Conservation (phyloP, 108 stramenopile species). For the Cylindrotheca closterium region DNA sequence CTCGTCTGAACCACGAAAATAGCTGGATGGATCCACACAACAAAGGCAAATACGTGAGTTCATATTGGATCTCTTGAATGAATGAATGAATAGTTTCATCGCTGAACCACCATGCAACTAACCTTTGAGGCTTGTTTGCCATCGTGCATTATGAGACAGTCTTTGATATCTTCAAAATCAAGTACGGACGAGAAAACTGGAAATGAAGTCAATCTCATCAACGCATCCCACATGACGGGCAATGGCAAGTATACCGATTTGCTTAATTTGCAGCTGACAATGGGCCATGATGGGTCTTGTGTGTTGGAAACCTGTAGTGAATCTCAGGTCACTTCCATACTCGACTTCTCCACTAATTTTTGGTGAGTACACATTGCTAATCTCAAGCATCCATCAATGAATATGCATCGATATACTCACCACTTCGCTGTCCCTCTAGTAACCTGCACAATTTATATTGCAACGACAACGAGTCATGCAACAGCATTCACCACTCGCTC, state of each 20-base stretch:
- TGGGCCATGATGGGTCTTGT: not conserved
- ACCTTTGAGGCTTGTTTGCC: too few species aligned
- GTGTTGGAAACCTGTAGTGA: not conserved
- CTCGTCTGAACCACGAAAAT: not conserved
- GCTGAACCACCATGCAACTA: too few species aligned
- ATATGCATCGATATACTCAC: too few species aligned
- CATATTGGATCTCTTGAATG: too few species aligned
- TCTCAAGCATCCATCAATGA: too few species aligned
- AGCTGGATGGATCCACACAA: not conserved
- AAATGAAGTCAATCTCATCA: not conserved
- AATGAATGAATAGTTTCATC: too few species aligned
- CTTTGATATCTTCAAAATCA: not conserved
- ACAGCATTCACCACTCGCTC: not conserved
- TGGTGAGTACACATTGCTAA: too few species aligned
- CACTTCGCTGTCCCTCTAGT: too few species aligned
- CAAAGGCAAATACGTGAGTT: not conserved
- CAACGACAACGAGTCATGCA: not conserved
- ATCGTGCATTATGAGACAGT: too few species aligned
- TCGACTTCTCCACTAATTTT: not conserved
- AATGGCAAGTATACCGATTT: not conserved
- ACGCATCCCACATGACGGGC: not conserved
- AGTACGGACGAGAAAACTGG: not conserved
- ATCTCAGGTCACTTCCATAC: not conserved
- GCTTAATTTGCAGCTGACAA: not conserved
- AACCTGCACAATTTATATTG: not conserved